Conservation (phyloP, 2,329 filamentous ascomycete species). For the Colletotrichum limetticola region DNA sequence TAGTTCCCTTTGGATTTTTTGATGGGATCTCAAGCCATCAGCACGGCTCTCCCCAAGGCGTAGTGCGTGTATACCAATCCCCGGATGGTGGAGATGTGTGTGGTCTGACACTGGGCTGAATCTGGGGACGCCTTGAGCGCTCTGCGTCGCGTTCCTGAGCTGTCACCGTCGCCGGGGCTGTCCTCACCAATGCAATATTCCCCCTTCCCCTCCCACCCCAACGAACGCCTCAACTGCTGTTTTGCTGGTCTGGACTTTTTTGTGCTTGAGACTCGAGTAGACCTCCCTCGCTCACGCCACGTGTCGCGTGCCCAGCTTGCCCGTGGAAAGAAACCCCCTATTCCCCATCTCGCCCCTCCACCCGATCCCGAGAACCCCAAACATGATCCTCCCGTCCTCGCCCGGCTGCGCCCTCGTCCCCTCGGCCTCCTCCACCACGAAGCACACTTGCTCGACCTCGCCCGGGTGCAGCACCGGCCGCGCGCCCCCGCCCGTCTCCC, state of each 20-base stretch:
- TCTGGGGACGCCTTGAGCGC: neutral
- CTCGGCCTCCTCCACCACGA: constrained; percentile 62
- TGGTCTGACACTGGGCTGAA: neutral
- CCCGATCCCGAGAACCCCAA: constrained; percentile 86
- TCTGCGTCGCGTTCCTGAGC: neutral
- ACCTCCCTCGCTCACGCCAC: constrained; percentile 35
- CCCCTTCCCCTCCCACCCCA: neutral
- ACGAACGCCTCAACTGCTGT: neutral
- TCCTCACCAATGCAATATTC: neutral
- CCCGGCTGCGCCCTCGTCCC: constrained; percentile 60
- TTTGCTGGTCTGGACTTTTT: neutral
- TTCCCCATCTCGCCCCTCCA: constrained; percentile 95
- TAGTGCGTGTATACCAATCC: neutral
- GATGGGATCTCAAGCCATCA: neutral
- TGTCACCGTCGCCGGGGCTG: neutral
- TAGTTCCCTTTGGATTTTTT: neutral
- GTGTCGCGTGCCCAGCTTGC: constrained; percentile 73
- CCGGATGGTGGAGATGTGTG: neutral
- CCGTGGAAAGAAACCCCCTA: constrained; percentile 86
- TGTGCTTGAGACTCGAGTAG: neutral
- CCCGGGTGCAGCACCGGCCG: constrained; percentile 69
- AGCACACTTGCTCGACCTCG: constrained; percentile 75
- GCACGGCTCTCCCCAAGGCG: neutral
- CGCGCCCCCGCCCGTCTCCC: constrained; percentile 55
- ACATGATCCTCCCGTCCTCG: constrained; percentile 69